Evolutionary conservation across 2,329 filamentous ascomycete species (phyloP), one percentile per base, ranked within the genome.

Genomic region (Fusarium hostae): DNA sequence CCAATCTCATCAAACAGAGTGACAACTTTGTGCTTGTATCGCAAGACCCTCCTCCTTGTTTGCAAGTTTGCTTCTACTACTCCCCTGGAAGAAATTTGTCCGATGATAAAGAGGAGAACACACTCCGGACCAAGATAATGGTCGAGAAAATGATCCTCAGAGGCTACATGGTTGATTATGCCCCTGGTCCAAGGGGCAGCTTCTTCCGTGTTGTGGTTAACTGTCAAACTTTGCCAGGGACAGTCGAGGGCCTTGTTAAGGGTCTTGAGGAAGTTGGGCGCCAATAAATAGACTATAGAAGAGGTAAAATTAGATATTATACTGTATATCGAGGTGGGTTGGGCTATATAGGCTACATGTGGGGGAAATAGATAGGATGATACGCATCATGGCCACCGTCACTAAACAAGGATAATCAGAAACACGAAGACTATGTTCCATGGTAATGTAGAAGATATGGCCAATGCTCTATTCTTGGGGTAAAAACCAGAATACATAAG

Each of bases 11-110:
- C 5, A 81, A 84, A 9, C 50, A 82, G 18, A 85, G 86, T 44
- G 78, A 82, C 0, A 84, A 93, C 73, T 92, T 98, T 74, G 83
- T 88, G 22, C 85, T 97, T 20, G 88, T 97, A 6, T 93, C 90
- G 15, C 86, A 89, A 61, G 91, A 92, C 75, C 93, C 94, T 30
- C 91, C 95, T 50, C 93, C 94, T 1, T 98, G 95, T 82, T 84
- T 97, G 79, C 96, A 98, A 82, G 92, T 98, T 26, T 98, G 95
- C 84, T 98, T 98, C 81, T 97, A 97, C 80, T 94, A 93, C 77
- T 89, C 91, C 0, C 89, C 89, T 0, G 71, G 71, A 2, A 88
- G 90, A 5, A 75, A 80, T 63, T 70, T 92, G 45, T 75, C 80
- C 0, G 79, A 79, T 1, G 80, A 84, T 20, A 71, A 78, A 9